Conservation (phyloP, 257 asterid genomes). For the Catharanthus roseus region DNA sequence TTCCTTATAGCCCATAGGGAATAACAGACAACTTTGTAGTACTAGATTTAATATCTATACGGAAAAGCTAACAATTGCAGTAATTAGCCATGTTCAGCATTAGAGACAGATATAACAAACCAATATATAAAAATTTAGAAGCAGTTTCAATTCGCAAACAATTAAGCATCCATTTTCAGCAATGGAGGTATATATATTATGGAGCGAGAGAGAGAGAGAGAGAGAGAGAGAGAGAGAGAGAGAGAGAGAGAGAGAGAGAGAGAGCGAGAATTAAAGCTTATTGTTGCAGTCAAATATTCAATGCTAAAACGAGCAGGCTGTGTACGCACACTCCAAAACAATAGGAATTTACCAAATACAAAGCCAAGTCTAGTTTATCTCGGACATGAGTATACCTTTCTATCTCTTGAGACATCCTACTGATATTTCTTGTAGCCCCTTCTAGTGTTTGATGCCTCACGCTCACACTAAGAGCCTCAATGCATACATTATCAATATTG, state of each 20-base stretch:
- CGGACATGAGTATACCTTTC: slow-evolving; percentile 53
- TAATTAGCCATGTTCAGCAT: background rate
- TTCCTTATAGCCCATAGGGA: background rate
- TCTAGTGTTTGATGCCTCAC: slow-evolving; percentile 95
- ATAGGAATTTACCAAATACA: background rate
- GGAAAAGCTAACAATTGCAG: background rate
- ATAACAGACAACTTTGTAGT: background rate
- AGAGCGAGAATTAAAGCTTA: background rate
- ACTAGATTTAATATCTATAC: background rate
- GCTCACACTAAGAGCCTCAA: slow-evolving; percentile 94
- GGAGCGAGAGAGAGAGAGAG: too few species aligned
- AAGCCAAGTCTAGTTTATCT: slow-evolving; percentile 3
- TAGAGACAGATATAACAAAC: background rate
- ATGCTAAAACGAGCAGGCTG: background rate
- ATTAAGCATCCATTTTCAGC: too few species aligned
- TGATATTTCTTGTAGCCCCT: slow-evolving; percentile 89
- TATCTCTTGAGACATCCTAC: slow-evolving; percentile 84
- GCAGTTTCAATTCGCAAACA: too few species aligned
- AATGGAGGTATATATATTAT: too few species aligned
- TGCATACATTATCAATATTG: slow-evolving; percentile 95
- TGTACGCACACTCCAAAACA: background rate
- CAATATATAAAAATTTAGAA: background rate
- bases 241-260: too few species aligned
- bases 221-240: too few species aligned
- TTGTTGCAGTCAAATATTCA: background rate